Conservation (phyloP, 805 yeast genomes). For the Myxozyma melibiosi region DNA sequence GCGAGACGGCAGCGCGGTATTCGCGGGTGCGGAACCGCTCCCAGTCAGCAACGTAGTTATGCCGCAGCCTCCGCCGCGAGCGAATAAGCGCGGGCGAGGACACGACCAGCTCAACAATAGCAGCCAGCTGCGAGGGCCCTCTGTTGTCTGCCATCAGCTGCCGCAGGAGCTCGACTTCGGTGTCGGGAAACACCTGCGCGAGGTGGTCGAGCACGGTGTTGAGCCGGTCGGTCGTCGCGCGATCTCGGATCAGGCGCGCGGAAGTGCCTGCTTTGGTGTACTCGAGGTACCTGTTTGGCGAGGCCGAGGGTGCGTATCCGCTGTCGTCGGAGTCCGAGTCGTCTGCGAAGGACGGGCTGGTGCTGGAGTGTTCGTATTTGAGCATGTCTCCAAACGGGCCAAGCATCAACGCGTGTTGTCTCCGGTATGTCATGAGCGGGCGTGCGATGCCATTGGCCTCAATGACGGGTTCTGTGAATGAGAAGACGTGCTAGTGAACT, state of each 20-base stretch:
- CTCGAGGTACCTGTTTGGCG: neutral
- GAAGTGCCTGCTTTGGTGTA: neutral
- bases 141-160: constrained; percentile 18
- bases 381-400: constrained; percentile 13
- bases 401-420: neutral
- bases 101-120: constrained; percentile 25
- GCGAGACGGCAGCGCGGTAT: constrained; percentile 21
- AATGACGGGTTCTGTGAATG: too few species aligned
- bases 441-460: neutral
- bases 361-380: neutral
- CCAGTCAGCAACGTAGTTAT: constrained; percentile 15
- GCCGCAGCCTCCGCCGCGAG: constrained; percentile 12
- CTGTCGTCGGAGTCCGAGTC: constrained; percentile 12
- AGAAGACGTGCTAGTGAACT: too few species aligned
- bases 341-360: too few species aligned
- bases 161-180: constrained; percentile 28
- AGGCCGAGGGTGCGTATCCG: neutral
- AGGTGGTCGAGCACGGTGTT: constrained; percentile 22
- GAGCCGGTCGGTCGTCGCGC: constrained; percentile 7
- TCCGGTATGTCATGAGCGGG: neutral
- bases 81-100: constrained; percentile 23
- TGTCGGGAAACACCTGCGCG: constrained; percentile 27
- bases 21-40: constrained; percentile 28
- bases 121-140: constrained; percentile 30
- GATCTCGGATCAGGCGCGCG: constrained; percentile 9